Conservation (phyloP, 1,139 yeast species). For the Kodamaea alishanica region DNA sequence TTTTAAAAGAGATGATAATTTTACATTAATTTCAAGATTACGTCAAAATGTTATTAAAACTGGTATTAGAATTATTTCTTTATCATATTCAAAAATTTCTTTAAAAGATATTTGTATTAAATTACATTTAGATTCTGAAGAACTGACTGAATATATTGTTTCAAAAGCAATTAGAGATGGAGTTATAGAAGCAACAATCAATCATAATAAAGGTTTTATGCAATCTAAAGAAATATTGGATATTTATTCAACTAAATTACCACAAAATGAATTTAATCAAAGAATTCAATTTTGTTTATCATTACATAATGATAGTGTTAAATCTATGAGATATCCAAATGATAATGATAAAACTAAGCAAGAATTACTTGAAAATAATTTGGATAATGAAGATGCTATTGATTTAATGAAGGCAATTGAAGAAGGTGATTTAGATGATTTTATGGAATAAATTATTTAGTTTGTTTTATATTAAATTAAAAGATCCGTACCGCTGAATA, state of each 20-base stretch:
- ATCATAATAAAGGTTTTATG: conserved; percentile 89
- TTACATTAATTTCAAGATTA: conserved; percentile 79
- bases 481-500: too few species aligned
- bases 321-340: conserved; percentile 89
- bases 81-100: conserved; percentile 88
- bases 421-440: conserved; percentile 50
- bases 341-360: conserved; percentile 31
- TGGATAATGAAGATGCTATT: conserved; percentile 39
- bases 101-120: conserved; percentile 87
- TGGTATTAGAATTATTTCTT: conserved; percentile 89
- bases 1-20: conserved; percentile 75
- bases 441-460: conserved; percentile 34
- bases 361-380: conserved; percentile 20
- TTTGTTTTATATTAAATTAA: not conserved
- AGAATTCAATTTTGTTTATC: conserved; percentile 90
- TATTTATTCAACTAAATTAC: conserved; percentile 81
- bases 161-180: conserved; percentile 97
- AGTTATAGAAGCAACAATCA: conserved; percentile 91
- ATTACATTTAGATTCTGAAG: conserved; percentile 88
- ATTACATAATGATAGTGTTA: conserved; percentile 87
- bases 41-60: conserved; percentile 98
- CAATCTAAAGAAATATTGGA: conserved; percentile 85
- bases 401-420: conserved; percentile 48
- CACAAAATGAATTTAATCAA: conserved; percentile 86
- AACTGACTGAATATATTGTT: conserved; percentile 93